A percentile compares a stretch with the other conserved stretches of the same genome.
Evolutionary conservation across 495 filamentous ascomycete genomes (phyloP).

Genomic region (Penicillium mononematosum): DNA sequence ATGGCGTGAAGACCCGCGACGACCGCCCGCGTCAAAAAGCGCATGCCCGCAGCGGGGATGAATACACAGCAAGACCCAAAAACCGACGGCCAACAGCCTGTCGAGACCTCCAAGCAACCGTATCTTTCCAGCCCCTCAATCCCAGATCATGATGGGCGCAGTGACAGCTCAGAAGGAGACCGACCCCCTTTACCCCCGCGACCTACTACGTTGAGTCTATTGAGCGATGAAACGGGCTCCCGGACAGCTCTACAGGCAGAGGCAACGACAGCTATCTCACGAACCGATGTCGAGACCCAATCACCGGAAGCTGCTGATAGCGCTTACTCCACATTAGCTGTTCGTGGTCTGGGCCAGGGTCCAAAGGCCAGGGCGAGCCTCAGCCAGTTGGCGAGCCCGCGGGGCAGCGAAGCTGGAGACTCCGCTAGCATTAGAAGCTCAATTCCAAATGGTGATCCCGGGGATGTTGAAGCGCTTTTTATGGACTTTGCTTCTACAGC

Average conservation of each 20-base stretch:
- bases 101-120: conserved; percentile 8
- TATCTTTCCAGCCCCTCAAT: conserved; percentile 8
- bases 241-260: conserved; percentile 60
- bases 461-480: conserved; percentile 81
- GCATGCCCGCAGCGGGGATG: conserved; percentile 31
- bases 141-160: conserved; percentile 20
- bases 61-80: conserved; percentile 14
- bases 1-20: conserved; percentile 21
- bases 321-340: conserved; percentile 52
- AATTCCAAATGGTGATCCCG: conserved; percentile 68
- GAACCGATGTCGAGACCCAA: conserved; percentile 71
- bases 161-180: conserved; percentile 37
- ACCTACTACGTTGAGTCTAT: conserved; percentile 47
- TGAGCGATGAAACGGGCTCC: conserved; percentile 40
- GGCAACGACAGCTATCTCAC: conserved; percentile 79
- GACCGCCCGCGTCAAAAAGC: conserved; percentile 25
- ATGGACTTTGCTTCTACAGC: conserved; percentile 56
- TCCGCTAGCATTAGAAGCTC: conserved; percentile 80
- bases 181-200: conserved; percentile 71
- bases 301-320: conserved; percentile 65
- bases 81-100: conserved; percentile 17
- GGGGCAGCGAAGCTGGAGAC: conserved; percentile 68
- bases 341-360: conserved; percentile 37
- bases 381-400: conserved; percentile 47
- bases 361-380: conserved; percentile 44